Conservation (phyloP, 2,329 filamentous ascomycete species). For the Aphanoascus verrucosus region DNA sequence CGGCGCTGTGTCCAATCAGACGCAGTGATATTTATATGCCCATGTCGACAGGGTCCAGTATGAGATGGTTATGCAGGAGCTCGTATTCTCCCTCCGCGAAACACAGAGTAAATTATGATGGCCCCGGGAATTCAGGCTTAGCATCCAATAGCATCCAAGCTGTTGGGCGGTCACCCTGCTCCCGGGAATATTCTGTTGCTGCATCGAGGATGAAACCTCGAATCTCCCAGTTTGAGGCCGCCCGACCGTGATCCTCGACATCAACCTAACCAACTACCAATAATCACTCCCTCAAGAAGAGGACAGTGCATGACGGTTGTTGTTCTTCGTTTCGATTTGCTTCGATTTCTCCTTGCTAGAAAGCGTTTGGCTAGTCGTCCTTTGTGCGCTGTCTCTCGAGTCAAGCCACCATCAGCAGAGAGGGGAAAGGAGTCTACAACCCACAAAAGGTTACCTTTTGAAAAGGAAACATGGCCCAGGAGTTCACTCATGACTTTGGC, state of each 20-base stretch:
- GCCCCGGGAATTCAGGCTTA: not conserved
- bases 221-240: slow-evolving; percentile 3
- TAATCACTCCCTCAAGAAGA: not conserved
- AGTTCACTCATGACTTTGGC: slow-evolving; percentile 10
- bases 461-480: slow-evolving; percentile 14
- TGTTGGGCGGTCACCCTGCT: slow-evolving; percentile 5
- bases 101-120: slow-evolving; percentile 2
- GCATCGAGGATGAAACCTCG: slow-evolving; percentile 2
- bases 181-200: not conserved
- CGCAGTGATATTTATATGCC: too few species aligned
- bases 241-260: not conserved
- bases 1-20: too few species aligned
- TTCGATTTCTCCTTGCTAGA: not conserved
- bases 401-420: slow-evolving; percentile 2
- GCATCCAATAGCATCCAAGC: slow-evolving; percentile 7
- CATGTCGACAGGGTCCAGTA: not conserved
- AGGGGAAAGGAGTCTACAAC: not conserved
- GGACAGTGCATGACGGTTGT: not conserved
- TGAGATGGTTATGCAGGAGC: slow-evolving; percentile 1
- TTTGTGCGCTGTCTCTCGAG: not conserved
- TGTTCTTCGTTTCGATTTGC: not conserved
- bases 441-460: not conserved
- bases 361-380: not conserved
- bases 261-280: not conserved
- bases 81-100: slow-evolving; percentile 7